A percentile compares a stretch with the other conserved stretches of the same genome.
phyloP scores from a whole-genome alignment of 176 grass and related monocot species.

The Rhynchospora tenuis region DNA sequence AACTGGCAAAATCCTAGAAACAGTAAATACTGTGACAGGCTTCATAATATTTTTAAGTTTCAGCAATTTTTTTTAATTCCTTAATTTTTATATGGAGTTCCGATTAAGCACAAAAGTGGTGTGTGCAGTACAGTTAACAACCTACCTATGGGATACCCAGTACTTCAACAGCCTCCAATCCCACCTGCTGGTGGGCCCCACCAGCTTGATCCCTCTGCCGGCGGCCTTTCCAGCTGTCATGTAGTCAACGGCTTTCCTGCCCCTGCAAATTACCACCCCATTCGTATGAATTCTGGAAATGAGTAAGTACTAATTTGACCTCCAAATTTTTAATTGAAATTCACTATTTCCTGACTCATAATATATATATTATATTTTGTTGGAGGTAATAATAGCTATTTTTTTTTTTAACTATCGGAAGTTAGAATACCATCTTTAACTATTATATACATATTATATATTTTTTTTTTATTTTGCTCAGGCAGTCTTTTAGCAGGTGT shows the following conservation, averaged over 20 bases:
- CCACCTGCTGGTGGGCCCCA: conserved; percentile 61
- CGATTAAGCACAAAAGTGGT: conserved; percentile 5
- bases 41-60: neutral
- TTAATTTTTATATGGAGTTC: conserved; percentile 2
- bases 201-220: conserved; percentile 47
- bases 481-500: neutral
- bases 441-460: too few relatives aligned
- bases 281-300: conserved; percentile 79
- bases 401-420: too few relatives aligned
- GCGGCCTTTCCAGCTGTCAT: conserved; percentile 72
- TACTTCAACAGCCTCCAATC: conserved; percentile 83
- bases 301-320: conserved; percentile 57
- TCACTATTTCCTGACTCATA: neutral
- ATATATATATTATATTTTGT: too few relatives aligned
- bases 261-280: conserved; percentile 68
- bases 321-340: neutral
- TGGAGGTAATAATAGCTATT: too few relatives aligned
- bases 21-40: neutral
- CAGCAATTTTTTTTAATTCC: neutral
- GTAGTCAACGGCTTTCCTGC: conserved; percentile 89
- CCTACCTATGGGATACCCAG: conserved; percentile 94
- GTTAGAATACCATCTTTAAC: neutral
- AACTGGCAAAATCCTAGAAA: neutral
- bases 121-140: conserved; percentile 78
- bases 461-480: neutral